Conservation (phyloP, 495 filamentous ascomycete genomes). For the Hyaloscypha bicolor region DNA sequence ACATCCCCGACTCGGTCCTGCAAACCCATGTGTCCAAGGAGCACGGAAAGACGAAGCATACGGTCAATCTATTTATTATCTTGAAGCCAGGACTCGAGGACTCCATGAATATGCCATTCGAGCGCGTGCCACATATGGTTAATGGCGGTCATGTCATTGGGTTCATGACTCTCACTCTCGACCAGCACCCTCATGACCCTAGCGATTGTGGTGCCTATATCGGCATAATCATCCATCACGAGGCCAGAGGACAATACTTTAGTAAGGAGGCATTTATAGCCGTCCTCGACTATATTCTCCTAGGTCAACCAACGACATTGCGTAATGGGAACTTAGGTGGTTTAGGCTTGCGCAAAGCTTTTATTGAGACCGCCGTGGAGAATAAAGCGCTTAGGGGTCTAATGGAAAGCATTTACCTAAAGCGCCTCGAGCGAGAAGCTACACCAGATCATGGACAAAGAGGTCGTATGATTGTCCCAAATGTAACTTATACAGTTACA, state of each 20-base stretch:
- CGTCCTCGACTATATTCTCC: neutral
- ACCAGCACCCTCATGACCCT: neutral
- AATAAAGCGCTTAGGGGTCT: neutral
- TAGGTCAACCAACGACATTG: neutral
- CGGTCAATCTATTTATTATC: neutral
- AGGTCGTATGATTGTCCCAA: neutral
- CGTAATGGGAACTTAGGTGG: neutral
- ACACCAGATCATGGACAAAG: neutral
- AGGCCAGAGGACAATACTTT: neutral
- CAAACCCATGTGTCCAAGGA: neutral
- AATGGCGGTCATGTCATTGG: conserved; percentile 1
- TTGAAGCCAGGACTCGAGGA: neutral
- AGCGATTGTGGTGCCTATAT: neutral
- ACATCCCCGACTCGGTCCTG: neutral
- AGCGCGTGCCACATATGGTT: neutral
- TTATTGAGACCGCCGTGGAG: neutral
- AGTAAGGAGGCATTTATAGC: neutral
- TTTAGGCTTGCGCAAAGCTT: neutral
- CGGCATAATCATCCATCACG: neutral
- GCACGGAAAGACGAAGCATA: neutral
- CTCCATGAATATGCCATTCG: neutral
- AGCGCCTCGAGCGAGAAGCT: neutral
- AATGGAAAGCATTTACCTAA: neutral
- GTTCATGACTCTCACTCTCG: neutral
- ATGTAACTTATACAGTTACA: neutral